phyloP scores from a whole-genome alignment of 805 yeast species.

The Saturnispora dispora region DNA sequence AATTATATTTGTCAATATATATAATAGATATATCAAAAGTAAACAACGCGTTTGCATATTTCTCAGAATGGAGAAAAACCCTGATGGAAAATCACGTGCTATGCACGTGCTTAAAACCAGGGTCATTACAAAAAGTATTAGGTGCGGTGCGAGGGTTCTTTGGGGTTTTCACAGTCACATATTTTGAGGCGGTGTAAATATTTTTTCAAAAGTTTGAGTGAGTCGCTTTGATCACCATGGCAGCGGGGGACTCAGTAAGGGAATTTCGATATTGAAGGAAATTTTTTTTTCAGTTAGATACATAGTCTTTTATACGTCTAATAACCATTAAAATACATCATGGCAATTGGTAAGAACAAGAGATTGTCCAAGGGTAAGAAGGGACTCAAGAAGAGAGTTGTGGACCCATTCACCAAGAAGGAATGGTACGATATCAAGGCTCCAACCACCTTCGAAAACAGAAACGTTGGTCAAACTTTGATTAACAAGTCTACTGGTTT shows the following conservation, averaged over 20 bases:
- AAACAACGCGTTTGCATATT: neutral
- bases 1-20: too few species aligned
- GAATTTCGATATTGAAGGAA: constrained; percentile 1
- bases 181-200: neutral
- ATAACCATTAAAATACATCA: constrained; percentile 25
- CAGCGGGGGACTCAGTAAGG: neutral
- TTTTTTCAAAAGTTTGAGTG: neutral
- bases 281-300: neutral
- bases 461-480: constrained; percentile 97
- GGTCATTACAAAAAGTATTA: neutral
- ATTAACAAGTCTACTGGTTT: constrained; percentile 98
- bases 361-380: constrained; percentile 86
- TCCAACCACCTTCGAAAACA: constrained; percentile 96
- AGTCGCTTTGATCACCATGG: neutral
- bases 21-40: neutral
- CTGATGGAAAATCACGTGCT: neutral
- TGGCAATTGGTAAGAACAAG: constrained; percentile 61
- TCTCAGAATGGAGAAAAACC: neutral
- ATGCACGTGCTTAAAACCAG: neutral
- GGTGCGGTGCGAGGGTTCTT: neutral
- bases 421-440: constrained; percentile 99
- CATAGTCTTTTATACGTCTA: constrained; percentile 1
- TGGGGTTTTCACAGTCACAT: neutral
- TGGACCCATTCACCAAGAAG: constrained; percentile 98
- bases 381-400: constrained; percentile 98